Percentiles rank a stretch among this genome's conserved stretches.
These are phyloP conservation scores for Aotearoamyces nothofagi DNA, from an alignment of 2,329 filamentous ascomycete species.

Conservation along the genomic window DNA sequence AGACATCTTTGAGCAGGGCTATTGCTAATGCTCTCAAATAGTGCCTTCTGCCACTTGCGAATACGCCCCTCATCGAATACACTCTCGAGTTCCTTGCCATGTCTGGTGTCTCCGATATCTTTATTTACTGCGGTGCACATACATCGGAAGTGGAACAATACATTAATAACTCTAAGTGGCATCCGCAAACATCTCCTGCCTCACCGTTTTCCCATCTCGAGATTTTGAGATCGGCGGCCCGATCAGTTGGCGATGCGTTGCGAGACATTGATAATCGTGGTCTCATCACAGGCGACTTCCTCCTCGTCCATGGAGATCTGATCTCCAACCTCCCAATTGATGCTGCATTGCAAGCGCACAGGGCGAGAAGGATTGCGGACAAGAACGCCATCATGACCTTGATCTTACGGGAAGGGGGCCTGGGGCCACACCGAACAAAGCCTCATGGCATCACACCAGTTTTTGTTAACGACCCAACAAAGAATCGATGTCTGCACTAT, in stretches of 20 bases:
- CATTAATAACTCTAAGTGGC: conserved; percentile 67
- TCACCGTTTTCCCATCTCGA: conserved; percentile 66
- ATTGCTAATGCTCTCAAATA: conserved; percentile 22
- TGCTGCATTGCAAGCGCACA: conserved; percentile 60
- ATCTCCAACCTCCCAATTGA: conserved; percentile 85
- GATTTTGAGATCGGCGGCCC: conserved; percentile 72
- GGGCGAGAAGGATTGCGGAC: conserved; percentile 64
- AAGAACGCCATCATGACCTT: conserved; percentile 98
- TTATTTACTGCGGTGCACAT: conserved; percentile 80
- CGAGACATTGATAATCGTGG: conserved; percentile 80
- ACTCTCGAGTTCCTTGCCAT: conserved; percentile 92
- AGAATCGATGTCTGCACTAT: conserved; percentile 78
- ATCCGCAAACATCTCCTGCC: conserved; percentile 46
- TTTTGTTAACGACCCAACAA: conserved; percentile 72
- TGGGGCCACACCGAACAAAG: conserved; percentile 58
- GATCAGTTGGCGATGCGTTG: conserved; percentile 85
- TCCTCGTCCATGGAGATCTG: conserved; percentile 84
- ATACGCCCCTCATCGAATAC: conserved; percentile 92
- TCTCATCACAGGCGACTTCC: conserved; percentile 77
- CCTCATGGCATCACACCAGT: conserved; percentile 60
- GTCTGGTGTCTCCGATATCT: conserved; percentile 89
- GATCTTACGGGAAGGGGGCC: conserved; percentile 66
- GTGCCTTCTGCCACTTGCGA: conserved; percentile 88
- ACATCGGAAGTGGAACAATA: conserved; percentile 79
- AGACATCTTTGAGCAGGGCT: background rate